Conservation (phyloP, 192 early-diverging fungal species). For the Umbelopsis isabellina region DNA sequence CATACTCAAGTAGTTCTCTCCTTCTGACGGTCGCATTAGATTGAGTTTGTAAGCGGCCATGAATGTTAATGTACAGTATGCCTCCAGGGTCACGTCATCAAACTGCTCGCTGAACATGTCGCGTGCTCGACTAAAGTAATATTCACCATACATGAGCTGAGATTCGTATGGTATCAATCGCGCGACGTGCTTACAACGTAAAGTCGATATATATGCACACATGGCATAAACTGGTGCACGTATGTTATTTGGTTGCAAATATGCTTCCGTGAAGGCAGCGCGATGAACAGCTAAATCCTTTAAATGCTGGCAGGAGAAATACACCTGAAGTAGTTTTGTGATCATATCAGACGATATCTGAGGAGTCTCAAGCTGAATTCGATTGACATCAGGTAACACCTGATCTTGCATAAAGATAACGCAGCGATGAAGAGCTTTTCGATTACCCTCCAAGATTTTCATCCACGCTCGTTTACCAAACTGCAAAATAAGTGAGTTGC, state of each 20-base stretch:
- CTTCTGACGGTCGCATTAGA: neutral
- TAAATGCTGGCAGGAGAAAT: conserved; percentile 17
- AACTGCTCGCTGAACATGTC: conserved; percentile 18
- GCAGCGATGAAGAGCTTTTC: conserved; percentile 11
- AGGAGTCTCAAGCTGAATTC: neutral
- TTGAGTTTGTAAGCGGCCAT: conserved; percentile 17
- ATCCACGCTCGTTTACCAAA: conserved; percentile 2
- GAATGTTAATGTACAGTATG: conserved; percentile 10
- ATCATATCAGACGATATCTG: neutral
- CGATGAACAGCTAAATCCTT: neutral
- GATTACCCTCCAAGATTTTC: conserved; percentile 7
- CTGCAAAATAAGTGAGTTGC: neutral
- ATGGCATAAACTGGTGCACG: conserved; percentile 9
- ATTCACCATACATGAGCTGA: conserved; percentile 4
- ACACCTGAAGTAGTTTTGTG: conserved; percentile 9
- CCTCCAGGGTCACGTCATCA: conserved; percentile 14
- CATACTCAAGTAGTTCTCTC: neutral
- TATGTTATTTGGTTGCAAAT: conserved; percentile 10
- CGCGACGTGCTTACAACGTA: conserved; percentile 14
- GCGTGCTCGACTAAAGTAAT: conserved; percentile 7
- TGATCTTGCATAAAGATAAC: conserved; percentile 12
- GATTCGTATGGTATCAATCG: neutral
- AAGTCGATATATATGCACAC: conserved; percentile 15
- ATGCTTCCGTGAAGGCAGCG: neutral
- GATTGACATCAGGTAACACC: conserved; percentile 7